phyloP scores from a whole-genome alignment of 2,329 filamentous ascomycete genomes.

The Epichloe coenophiala region DNA sequence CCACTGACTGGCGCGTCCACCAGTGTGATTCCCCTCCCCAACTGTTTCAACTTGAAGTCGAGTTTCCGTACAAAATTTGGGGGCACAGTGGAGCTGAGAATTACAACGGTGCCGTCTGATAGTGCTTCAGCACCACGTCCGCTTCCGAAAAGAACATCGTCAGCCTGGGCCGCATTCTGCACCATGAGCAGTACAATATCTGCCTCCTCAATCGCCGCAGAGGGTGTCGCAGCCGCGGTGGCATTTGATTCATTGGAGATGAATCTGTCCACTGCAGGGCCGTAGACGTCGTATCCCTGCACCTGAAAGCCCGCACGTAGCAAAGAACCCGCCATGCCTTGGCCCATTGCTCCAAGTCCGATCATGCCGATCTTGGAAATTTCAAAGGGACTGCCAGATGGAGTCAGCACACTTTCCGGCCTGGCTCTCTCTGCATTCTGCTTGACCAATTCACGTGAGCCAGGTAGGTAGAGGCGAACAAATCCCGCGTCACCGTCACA shows the following conservation, averaged over 20 bases:
- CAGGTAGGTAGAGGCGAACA: conserved; percentile 14
- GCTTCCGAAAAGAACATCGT: conserved; percentile 18
- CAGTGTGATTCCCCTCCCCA: conserved; percentile 15
- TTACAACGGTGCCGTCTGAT: conserved; percentile 15
- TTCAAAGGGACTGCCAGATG: conserved; percentile 10
- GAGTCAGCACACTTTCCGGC: conserved; percentile 6
- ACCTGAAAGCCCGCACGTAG: conserved; percentile 19
- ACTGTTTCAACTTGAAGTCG: conserved; percentile 8
- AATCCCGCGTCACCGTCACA: conserved; percentile 15
- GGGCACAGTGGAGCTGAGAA: conserved; percentile 23
- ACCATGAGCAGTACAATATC: conserved; percentile 23
- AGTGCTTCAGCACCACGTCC: conserved; percentile 16
- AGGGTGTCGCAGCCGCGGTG: conserved; percentile 12
- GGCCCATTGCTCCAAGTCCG: conserved; percentile 25
- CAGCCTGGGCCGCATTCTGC: conserved; percentile 20
- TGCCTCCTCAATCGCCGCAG: conserved; percentile 15
- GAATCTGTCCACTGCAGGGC: conserved; percentile 17
- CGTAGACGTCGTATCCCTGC: conserved; percentile 20
- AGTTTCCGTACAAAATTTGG: conserved; percentile 16
- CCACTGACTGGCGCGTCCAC: conserved; percentile 26
- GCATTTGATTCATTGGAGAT: conserved; percentile 11
- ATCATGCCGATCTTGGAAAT: conserved; percentile 21
- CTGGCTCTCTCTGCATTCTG: conserved; percentile 6
- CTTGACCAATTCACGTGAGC: conserved; percentile 6
- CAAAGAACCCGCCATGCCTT: conserved; percentile 23